Conservation (phyloP, 1,139 yeast genomes). For the Meyerozyma smithsonii region DNA sequence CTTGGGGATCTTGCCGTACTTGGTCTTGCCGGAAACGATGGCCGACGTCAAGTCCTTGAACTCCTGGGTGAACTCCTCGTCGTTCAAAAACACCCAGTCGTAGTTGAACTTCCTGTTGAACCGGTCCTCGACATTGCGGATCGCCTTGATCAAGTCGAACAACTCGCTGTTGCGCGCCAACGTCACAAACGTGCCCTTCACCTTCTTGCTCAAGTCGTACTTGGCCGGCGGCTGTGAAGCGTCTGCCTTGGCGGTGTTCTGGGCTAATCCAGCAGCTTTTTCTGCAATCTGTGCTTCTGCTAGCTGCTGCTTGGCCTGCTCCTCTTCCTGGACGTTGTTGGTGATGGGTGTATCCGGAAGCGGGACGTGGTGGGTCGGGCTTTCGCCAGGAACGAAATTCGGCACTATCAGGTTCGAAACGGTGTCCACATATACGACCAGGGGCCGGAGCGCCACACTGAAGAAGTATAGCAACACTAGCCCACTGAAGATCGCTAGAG, state of each 20-base stretch:
- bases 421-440: constrained; percentile 22
- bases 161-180: constrained; percentile 63
- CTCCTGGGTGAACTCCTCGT: constrained; percentile 54
- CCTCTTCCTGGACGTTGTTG: constrained; percentile 14
- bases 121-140: constrained; percentile 66
- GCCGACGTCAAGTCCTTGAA: constrained; percentile 46
- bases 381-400: constrained; percentile 9
- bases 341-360: constrained; percentile 16
- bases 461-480: constrained; percentile 16
- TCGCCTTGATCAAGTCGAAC: constrained; percentile 56
- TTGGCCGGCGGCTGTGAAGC: not conserved
- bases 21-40: constrained; percentile 55
- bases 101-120: constrained; percentile 64
- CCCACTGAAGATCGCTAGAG: constrained; percentile 17
- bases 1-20: constrained; percentile 56
- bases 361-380: constrained; percentile 4
- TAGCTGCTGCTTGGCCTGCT: constrained; percentile 4
- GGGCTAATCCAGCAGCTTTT: constrained; percentile 1
- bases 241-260: no score
- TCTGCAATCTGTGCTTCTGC: constrained; percentile 7
- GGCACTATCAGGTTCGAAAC: constrained; percentile 17
- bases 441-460: constrained; percentile 13
- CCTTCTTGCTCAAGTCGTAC: constrained; percentile 19
- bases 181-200: constrained; percentile 60
- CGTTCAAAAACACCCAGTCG: constrained; percentile 79